phyloP scores from a whole-genome alignment of 2,329 filamentous ascomycete species.

The Daldinia sp. region DNA sequence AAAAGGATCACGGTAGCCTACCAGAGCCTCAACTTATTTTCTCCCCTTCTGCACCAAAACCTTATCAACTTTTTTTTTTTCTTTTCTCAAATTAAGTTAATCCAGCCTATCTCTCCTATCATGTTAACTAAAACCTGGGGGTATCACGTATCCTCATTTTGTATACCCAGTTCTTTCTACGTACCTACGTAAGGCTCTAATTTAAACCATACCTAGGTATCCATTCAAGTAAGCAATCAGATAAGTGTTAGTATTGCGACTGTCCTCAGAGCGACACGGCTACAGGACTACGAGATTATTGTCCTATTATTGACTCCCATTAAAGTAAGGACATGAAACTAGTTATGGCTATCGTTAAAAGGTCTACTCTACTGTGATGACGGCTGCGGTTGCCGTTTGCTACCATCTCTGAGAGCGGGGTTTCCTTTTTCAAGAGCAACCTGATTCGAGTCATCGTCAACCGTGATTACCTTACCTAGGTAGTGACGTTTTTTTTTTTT shows the following conservation, averaged over 20 bases:
- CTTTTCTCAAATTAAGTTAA: neutral
- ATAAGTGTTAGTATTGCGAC: slow-evolving; percentile 3
- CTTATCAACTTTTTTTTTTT: neutral
- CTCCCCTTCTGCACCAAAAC: neutral
- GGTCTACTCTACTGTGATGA: neutral
- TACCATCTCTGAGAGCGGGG: slow-evolving; percentile 11
- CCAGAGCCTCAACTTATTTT: slow-evolving; percentile 34
- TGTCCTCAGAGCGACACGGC: neutral
- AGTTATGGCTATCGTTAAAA: neutral
- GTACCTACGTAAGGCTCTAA: neutral
- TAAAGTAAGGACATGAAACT: neutral
- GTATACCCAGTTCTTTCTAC: slow-evolving; percentile 1
- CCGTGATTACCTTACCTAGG: slow-evolving; percentile 1
- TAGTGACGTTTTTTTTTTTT: slow-evolving; percentile 9
- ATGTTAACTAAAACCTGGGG: neutral
- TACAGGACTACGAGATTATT: neutral
- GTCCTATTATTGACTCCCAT: neutral
- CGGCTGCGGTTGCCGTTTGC: neutral
- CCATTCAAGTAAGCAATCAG: neutral
- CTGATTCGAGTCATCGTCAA: slow-evolving; percentile 18
- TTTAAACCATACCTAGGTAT: neutral
- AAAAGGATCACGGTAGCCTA: slow-evolving; percentile 14
- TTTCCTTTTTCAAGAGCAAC: slow-evolving; percentile 2
- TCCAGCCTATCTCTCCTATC: neutral
- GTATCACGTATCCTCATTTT: neutral